A percentile compares a stretch with the other conserved stretches of the same genome.
Evolutionary conservation across 1,284 basidiomycete genomes (phyloP).

Genomic region (Ustilago hordei): DNA sequence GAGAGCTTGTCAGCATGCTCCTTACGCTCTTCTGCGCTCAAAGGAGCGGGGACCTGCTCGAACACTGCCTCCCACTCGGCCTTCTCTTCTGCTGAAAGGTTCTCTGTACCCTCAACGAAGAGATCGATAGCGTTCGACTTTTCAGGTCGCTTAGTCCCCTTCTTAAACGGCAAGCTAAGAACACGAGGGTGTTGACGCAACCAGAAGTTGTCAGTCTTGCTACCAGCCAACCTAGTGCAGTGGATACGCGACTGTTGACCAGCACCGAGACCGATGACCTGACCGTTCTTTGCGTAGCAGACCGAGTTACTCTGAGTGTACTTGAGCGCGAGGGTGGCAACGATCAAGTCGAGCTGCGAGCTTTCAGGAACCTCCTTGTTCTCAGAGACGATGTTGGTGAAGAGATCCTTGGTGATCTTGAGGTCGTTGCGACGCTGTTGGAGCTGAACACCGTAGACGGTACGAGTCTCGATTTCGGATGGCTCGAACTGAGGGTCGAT

Average conservation of each 20-base stretch:
- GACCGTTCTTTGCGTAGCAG: constrained; percentile 91
- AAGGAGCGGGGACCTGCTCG: constrained; percentile 78
- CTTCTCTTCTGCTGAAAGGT: constrained; percentile 74
- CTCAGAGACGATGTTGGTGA: constrained; percentile 87
- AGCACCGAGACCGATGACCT: constrained; percentile 94
- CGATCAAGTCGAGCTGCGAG: constrained; percentile 64
- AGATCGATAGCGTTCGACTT: constrained; percentile 98
- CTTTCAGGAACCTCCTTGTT: constrained; percentile 77
- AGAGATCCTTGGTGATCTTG: constrained; percentile 85
- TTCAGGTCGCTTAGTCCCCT: constrained; percentile 95
- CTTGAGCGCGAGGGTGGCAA: constrained; percentile 93
- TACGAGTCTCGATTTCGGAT: constrained; percentile 81
- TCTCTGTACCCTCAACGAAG: constrained; percentile 83
- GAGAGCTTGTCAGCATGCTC: constrained; percentile 69
- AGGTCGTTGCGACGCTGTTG: constrained; percentile 92
- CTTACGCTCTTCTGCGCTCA: constrained; percentile 79
- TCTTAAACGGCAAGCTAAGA: constrained; percentile 91
- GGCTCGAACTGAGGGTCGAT: constrained; percentile 67
- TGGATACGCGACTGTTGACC: constrained; percentile 99
- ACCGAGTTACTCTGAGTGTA: constrained; percentile 99
- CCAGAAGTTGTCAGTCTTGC: constrained; percentile 99
- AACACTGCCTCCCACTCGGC: constrained; percentile 92
- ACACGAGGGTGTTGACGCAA: constrained; percentile 94
- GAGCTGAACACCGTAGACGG: constrained; percentile 92
- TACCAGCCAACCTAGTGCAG: constrained; percentile 96